phyloP scores from a whole-genome alignment of 257 asterid genomes.

The Solanum virginianum region DNA sequence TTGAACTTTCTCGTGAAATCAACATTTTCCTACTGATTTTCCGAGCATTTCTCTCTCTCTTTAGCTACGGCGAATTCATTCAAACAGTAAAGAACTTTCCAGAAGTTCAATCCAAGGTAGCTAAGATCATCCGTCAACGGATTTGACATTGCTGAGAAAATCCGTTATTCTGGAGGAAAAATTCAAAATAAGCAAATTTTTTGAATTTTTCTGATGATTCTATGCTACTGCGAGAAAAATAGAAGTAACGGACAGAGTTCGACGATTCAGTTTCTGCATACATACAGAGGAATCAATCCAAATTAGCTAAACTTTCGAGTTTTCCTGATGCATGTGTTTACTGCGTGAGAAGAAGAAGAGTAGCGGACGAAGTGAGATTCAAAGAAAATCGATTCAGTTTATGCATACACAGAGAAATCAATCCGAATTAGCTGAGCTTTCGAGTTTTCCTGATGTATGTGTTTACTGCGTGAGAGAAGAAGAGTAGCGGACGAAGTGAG shows the following conservation, averaged over 20 bases:
- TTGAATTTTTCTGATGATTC: neutral
- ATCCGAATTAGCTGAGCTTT: neutral
- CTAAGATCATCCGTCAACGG: neutral
- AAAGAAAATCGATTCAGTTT: neutral
- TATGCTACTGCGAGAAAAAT: neutral
- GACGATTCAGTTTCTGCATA: neutral
- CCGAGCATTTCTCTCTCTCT: neutral
- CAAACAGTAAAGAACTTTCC: neutral
- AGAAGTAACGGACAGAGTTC: neutral
- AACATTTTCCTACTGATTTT: neutral
- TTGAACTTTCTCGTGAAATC: neutral
- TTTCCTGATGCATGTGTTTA: neutral
- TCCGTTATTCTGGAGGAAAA: neutral
- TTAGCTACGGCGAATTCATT: neutral
- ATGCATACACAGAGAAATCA: neutral
- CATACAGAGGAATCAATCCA: neutral
- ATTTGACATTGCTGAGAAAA: neutral
- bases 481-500: neutral
- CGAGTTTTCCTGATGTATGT: neutral
- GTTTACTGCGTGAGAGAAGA: neutral
- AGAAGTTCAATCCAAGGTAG: neutral
- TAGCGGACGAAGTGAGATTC: neutral
- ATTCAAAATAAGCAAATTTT: neutral
- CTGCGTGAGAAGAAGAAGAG: neutral
- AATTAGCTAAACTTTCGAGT: neutral